Evolutionary conservation across 345 rosid genomes (phyloP), one percentile per base, ranked within the genome.

Genomic region (Lumnitzera littorea): DNA sequence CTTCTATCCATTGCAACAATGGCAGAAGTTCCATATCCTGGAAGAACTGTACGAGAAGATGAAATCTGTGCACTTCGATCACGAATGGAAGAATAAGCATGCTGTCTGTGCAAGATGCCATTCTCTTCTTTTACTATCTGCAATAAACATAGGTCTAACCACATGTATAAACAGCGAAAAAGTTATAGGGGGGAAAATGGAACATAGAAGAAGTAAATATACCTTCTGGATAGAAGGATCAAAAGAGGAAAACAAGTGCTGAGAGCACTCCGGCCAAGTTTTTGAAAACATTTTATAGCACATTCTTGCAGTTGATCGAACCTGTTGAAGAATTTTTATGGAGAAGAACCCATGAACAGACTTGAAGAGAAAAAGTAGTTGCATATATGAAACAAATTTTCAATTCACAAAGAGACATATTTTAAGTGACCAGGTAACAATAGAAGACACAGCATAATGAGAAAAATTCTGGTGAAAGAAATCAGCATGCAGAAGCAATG

Each of bases 161-260:
- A 36, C 43, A 36, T 7, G 43, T 20, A 20, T 27, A 20, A 29
- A 23, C 27, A 49, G 51, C 36, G n/a, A 27, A 13, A 14, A 29
- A 1, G 24, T 14, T 24, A 48, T 12, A 17, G 1, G 51, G 50
- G 16, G 14, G 6, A 46, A 36, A 15, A 13, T 2, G 13, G 5
- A 13, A 60, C 41, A 53, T 46, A 50, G 9, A 6, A 46, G 41
- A 27, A 54, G 53, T 64, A 65, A 58, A 51, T 51, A 60, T 86
- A 90, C 99, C 88, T 97, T 92, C 70, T 90, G 99, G 72, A 94
- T 94, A 72, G 74, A 97, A 71, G 91, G 89, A 78, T 94, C 99
- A 75, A 94, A 90, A 65, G 91, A 94, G 57, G 81, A 76, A 84
- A 90, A 90, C 67, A 94, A 78, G 66, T 89, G 92, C 50, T 91